Evolutionary conservation across 73 alveolate genomes (phyloP), one percentile per base, ranked within the genome.

Genomic region (Urostyla sp.): DNA sequence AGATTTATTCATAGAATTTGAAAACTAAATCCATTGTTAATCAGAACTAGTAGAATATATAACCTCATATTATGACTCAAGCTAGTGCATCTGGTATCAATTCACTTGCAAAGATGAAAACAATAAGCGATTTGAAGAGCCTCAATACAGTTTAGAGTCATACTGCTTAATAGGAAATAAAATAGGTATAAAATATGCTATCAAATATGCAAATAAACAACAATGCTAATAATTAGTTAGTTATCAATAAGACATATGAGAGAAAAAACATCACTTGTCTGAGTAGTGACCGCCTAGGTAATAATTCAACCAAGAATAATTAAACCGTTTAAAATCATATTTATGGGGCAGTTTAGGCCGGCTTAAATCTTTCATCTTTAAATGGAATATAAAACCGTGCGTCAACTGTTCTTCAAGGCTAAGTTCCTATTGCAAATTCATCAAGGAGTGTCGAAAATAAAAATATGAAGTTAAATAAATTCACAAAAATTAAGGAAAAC

Each of bases 51-150:
- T 13, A 30, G 56, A 13, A 3, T 59, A 21, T 35, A 59, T 27
- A 59, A 36, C 76, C 76, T 4, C 55, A 59, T 13, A 59, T 59
- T 55, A 24, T 59, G 76, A 59, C 43, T 32, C 76, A 59, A 20
- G 55, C 76, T 32, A 59, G 37, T 59, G 37, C 76, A 7, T 18
- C 76, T 4, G n/a, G n/a, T n/a, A 31, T 55, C n/a, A 59, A 59
- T 55, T 59, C 76, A 32, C 76, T 59, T 30, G 76, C 76, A 5
- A 59, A 59, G 37, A 59, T 59, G 76, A 59, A 59, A 59, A 59
- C 76, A 11, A 27, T 59, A 8, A 32, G 76, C 15, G 76, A 59
- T 5, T 32, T 59, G 4, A 59, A 59, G 34, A 18, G 37, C 18
- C 32, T 38, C 30, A 30, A n/a, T 31, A 32, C 76, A 31, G 6